Percentiles rank a stretch among this genome's conserved stretches.
phyloP scores from a whole-genome alignment of 1,284 basidiomycete species.

The Spongispora temasekensis region DNA sequence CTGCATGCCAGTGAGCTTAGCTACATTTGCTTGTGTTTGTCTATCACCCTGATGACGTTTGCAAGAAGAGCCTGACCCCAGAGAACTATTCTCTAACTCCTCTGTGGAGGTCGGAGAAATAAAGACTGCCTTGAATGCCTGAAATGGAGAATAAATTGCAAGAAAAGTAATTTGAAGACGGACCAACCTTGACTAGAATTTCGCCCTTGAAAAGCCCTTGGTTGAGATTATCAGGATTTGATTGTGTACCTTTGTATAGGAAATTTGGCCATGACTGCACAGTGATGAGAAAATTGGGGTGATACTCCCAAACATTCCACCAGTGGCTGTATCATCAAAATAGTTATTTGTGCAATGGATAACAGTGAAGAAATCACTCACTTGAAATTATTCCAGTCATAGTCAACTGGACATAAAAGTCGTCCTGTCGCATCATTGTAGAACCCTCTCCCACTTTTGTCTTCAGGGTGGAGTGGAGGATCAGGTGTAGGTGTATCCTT shows the following conservation, averaged over 20 bases:
- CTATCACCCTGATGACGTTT: background rate
- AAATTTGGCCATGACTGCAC: background rate
- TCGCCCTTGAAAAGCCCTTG: background rate
- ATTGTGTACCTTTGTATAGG: background rate
- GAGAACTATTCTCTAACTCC: background rate
- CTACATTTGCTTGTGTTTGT: background rate
- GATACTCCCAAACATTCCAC: background rate
- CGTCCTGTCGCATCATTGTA: background rate
- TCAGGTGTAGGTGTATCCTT: background rate
- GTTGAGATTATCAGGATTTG: background rate
- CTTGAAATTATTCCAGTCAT: background rate
- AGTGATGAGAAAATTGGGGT: background rate
- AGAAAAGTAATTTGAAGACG: background rate
- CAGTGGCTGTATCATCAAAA: background rate
- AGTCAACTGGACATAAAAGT: background rate
- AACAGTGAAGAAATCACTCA: background rate
- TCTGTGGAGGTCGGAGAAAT: constrained; percentile 2
- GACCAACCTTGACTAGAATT: background rate
- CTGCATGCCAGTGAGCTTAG: background rate
- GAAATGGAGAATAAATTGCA: background rate
- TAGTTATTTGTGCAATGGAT: background rate
- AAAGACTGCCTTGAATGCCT: constrained; percentile 3
- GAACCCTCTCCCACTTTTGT: background rate
- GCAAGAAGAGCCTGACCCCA: background rate
- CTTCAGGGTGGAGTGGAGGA: background rate